Base-by-base conservation (phyloP, 805 yeast species). In the Teunomyces aglyptinius region DNA sequence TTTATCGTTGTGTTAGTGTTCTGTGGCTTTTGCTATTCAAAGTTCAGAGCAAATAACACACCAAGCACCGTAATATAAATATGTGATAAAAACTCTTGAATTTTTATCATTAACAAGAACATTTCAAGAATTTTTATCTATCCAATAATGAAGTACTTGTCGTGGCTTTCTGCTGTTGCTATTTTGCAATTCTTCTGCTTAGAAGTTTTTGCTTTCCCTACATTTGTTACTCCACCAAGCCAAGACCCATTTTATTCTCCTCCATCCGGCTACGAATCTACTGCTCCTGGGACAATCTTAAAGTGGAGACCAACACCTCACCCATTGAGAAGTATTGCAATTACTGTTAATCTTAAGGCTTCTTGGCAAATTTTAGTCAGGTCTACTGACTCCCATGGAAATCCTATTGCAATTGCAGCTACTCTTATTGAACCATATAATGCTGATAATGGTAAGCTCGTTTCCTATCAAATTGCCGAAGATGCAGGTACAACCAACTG, bases 241-340 rank as follows among this genome's bases (percentile, higher is more conserved):
- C 1, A 56, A 15, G 70, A 64, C 44, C 47, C 49, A 1, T 65
- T 64, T 45, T 64, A 65, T 45, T 26, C 15, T 2, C 56, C 63
- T 3, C 65, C 65, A 1, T 41, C 32, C 10, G 63, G 63, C 1
- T 60, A 34, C 41, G 65, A 64, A 41, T 19, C 48, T 20, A 34
- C 38, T 3, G 44, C 48, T 6, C 43, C 52, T 1, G 71, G 71
- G 5, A 52, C 58, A 11, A 57, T 65, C 19, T 51, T 65, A n/a
- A 59, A 48, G 41, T 41, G 24, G 11, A 51, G 68, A 46, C 38
- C 45, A 13, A 39, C 60, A 4, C 65, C 67, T 3, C 45, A 48
- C 34, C 45, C 41, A 4, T 46, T 61, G 13, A 53, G 58, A 35
- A 45, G 56, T 35, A 12, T 59, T 5, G 41, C 43, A 18, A 48